Base-by-base conservation (phyloP, 2,329 filamentous ascomycete species). In the Thielaviopsis euricoi region DNA sequence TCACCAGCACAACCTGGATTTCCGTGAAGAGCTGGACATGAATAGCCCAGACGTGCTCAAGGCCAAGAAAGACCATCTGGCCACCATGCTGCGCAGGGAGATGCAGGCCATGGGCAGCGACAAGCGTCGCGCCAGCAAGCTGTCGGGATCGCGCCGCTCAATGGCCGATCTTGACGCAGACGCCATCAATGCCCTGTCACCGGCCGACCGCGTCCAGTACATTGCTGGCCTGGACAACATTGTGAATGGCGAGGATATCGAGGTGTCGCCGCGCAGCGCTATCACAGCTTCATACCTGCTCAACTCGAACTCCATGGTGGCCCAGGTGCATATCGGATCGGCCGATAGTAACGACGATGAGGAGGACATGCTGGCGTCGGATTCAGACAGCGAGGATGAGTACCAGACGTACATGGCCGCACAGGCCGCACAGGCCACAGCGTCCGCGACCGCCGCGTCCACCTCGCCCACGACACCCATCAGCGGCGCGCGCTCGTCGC, bases 1-100 rank as follows among this genome's bases (percentile, higher is more conserved):
- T 37, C 37, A 43, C 37, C 37, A 43, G 19, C 53, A 55, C 53
- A 55, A 55, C 23, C 26, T 55, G 19, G 55, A 57, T 49, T 40
- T 57, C 4, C 22, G 51, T 3, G 23, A 25, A 12, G 29, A 25
- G 10, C 25, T 33, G 25, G 12, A 25, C 21, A 29, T 29, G 23
- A 29, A 33, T 15, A 25, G 51, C 33, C 23, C 51, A 4, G 15
- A 19, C 6, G 51, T 29, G n/a, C 12, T 25, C 21, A 25, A 52
- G 51, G 51, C 51, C 37, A 43, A 17, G 37, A n/a, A 15, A 12
- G 37, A 43, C 37, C 37, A 43, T 10, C 37, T 43, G 13, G 37
- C 13, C 13, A 43, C 17, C 37, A 43, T 43, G 37, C 37, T 17
- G 13, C 37, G 37, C 17, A 43, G n/a, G 37, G 37, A 43, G 37